Percentiles rank a stretch among this genome's conserved stretches.
phyloP scores from a whole-genome alignment of 2,329 filamentous ascomycete species.

The Sphaerulina vaccinii region DNA sequence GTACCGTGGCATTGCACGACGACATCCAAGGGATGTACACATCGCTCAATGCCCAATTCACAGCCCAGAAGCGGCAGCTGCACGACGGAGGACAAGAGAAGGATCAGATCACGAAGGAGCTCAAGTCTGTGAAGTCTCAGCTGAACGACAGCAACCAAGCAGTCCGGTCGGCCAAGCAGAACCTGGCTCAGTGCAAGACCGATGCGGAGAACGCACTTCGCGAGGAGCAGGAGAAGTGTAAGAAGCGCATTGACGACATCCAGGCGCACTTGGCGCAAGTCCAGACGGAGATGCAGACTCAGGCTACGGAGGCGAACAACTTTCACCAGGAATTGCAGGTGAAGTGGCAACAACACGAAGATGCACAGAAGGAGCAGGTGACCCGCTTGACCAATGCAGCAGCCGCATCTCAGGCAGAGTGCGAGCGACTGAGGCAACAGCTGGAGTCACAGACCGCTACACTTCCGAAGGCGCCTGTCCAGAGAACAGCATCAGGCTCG shows the following conservation, averaged over 20 bases:
- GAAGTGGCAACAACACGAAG: background rate
- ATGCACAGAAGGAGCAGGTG: background rate
- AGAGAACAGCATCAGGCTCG: too few relatives aligned
- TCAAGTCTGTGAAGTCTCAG: background rate
- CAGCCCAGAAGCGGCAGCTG: slow-evolving; percentile 8
- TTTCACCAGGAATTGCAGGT: background rate
- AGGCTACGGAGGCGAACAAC: background rate
- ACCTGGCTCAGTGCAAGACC: background rate
- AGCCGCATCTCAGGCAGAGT: slow-evolving; percentile 1
- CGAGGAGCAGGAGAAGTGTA: background rate
- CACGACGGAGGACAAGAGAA: background rate
- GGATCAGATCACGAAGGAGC: background rate
- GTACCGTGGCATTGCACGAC: background rate
- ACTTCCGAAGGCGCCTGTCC: too few relatives aligned
- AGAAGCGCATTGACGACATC: slow-evolving; percentile 5
- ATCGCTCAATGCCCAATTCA: slow-evolving; percentile 1
- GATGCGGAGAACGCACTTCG: background rate
- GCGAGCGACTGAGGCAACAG: slow-evolving; percentile 1
- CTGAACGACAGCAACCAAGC: background rate
- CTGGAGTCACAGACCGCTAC: background rate
- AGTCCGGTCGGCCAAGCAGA: background rate
- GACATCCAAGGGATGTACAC: background rate
- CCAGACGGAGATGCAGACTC: background rate
- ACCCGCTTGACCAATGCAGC: background rate
- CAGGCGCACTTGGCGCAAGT: background rate